Base-by-base conservation (phyloP, 2,329 filamentous ascomycete species). In the Talaromyces piceae region DNA sequence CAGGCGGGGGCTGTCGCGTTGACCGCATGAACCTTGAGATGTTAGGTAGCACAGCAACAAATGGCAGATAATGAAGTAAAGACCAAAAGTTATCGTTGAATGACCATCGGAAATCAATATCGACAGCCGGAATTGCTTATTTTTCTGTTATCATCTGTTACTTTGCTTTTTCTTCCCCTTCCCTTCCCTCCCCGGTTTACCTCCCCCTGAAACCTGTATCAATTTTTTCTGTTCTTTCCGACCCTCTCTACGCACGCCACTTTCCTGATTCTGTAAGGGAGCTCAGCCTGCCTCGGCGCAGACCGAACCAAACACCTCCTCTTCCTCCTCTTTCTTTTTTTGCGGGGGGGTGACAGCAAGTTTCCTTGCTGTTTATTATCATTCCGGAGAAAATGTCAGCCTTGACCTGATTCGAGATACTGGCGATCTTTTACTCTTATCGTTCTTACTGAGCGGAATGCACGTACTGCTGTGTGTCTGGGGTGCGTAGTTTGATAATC, bases 241-340 rank as follows among this genome's bases (percentile, higher is more conserved):
- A 30, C 28, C 28, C 39, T 16, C n/a, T n/a, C 13, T 25, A 43
- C 20, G 39, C 22, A 43, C 39, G 39, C 39, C 39, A 26, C 39
- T 45, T 50, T 25, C 3, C 41, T 41, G 22, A 37, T 25, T 30
- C 49, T 51, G 49, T 45, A 51, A 51, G 49, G 43, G 45, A 46
- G 41, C 16, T 22, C 39, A 43, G 23, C 22, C 20, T 22, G 22
- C 12, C 22, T 41, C 18, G 22, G 23, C 16, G 31, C 13, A 37
- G 16, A 9, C 33, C 16, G 7, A 20, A 37, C 20, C n/a, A 20
- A 37, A 18, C 16, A 37, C 8, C 33, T 18, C 16, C 33, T 37
- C 33, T 28, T 28, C 6, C 3, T 18, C 16, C 20, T n/a, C 16
- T n/a, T 20, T 9, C 16, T 37, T 8, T n/a, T n/a, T n/a, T n/a